phyloP scores from a whole-genome alignment of 495 filamentous ascomycete species.

The Hypoxylon subgilvum region DNA sequence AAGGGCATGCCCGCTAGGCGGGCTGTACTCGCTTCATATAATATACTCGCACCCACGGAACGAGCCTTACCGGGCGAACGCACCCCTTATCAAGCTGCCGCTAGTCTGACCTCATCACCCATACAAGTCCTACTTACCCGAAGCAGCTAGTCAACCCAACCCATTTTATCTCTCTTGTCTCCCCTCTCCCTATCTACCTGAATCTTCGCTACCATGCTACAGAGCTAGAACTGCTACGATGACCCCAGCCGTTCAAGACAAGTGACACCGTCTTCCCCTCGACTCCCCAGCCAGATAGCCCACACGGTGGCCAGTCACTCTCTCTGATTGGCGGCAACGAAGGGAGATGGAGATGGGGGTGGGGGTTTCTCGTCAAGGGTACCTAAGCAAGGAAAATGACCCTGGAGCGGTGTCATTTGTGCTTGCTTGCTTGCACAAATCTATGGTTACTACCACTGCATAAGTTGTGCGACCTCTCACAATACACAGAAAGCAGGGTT shows the following conservation, averaged over 20 bases:
- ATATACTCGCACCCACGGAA: too few species aligned
- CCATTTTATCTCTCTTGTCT: constrained; percentile 22
- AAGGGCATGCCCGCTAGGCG: too few species aligned
- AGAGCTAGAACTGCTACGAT: constrained; percentile 4
- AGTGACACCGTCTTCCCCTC: constrained; percentile 3
- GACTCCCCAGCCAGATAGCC: constrained; percentile 15
- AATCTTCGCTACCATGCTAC: too few species aligned
- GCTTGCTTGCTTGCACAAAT: too few species aligned
- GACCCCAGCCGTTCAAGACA: constrained; percentile 16
- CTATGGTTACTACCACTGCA: too few species aligned
- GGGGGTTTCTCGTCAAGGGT: constrained; percentile 10
- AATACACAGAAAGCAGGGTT: too few species aligned
- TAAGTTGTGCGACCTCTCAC: constrained; percentile 29
- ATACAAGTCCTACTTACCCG: constrained; percentile 20
- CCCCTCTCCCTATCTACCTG: constrained; percentile 10
- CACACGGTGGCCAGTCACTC: constrained; percentile 13
- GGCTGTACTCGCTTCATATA: too few species aligned
- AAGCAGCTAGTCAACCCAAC: constrained; percentile 21
- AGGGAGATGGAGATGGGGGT: constrained; percentile 10
- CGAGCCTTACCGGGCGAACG: constrained; percentile 4
- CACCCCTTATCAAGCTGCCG: constrained; percentile 16
- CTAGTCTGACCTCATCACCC: constrained; percentile 24
- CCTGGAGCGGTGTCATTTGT: too few species aligned
- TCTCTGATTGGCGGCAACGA: constrained; percentile 16
- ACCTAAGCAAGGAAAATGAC: not conserved